Evolutionary conservation across 371 early-diverging fungal species (phyloP).

Genomic region (Syncephalastrum monosporum): DNA sequence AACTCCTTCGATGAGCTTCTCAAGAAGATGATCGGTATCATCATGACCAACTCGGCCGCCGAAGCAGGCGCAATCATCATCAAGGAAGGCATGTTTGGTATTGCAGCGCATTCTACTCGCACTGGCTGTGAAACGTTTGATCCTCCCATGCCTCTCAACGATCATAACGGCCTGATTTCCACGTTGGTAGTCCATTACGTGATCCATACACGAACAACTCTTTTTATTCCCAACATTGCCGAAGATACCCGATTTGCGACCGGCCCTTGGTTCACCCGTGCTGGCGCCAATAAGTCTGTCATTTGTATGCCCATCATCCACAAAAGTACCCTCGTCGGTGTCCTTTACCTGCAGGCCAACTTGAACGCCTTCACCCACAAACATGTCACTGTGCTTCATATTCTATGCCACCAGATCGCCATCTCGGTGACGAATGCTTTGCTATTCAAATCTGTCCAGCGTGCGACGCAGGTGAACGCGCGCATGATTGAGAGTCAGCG

Average conservation of each 20-base stretch:
- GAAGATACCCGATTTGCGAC: conserved; percentile 41
- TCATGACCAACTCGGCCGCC: conserved; percentile 45
- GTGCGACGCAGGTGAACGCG: conserved; percentile 37
- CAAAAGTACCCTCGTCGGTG: conserved; percentile 54
- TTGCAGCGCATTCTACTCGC: conserved; percentile 38
- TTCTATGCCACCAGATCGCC: conserved; percentile 61
- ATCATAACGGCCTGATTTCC: conserved; percentile 32
- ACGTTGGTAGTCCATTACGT: conserved; percentile 43
- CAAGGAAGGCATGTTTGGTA: conserved; percentile 42
- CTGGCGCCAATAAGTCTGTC: conserved; percentile 41
- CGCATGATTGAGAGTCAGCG: conserved; percentile 41
- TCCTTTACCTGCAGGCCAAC: conserved; percentile 55
- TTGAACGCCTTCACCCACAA: conserved; percentile 55
- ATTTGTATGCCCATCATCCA: conserved; percentile 59
- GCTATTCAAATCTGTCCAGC: conserved; percentile 49
- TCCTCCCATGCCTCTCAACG: conserved; percentile 37
- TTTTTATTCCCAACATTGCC: conserved; percentile 42
- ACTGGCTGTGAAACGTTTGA: conserved; percentile 35
- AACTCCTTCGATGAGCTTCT: conserved; percentile 47
- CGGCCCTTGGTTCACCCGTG: conserved; percentile 22
- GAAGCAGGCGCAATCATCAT: conserved; percentile 46
- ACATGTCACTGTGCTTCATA: conserved; percentile 51
- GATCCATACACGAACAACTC: conserved; percentile 35
- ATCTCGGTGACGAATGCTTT: conserved; percentile 63
- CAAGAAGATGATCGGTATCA: conserved; percentile 46